A percentile compares a stretch with the other conserved stretches of the same genome.
These are phyloP conservation scores for Pyrus communis DNA, from an alignment of 306 rosid species.

Conservation along the genomic window DNA sequence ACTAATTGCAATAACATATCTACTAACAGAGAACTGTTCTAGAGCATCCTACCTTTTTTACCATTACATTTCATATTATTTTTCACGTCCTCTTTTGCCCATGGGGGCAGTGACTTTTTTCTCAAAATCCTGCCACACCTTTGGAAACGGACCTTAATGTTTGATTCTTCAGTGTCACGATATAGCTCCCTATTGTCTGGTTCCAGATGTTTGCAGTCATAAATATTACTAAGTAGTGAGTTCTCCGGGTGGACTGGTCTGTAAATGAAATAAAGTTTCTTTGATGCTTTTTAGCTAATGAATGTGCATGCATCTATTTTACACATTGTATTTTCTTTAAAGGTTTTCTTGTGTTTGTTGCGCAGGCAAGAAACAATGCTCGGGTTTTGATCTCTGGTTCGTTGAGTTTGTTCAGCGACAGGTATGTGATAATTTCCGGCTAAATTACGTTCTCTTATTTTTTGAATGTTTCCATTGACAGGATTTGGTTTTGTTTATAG, in stretches of 20 bases:
- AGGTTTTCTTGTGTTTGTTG: background rate
- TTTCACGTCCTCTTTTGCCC: background rate
- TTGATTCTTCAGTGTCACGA: background rate
- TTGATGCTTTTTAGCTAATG: background rate
- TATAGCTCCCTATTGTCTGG: background rate
- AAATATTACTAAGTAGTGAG: background rate
- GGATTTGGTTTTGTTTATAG: constrained; percentile 34
- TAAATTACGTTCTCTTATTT: constrained; percentile 4
- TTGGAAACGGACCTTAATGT: background rate
- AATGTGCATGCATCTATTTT: background rate
- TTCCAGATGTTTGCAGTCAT: background rate
- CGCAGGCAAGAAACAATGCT: constrained; percentile 96
- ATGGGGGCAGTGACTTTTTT: background rate
- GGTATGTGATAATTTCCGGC: constrained; percentile 37
- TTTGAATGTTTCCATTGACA: background rate
- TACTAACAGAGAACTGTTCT: background rate
- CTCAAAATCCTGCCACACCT: background rate
- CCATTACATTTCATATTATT: background rate
- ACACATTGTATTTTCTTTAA: background rate
- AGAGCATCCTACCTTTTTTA: background rate
- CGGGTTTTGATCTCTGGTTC: constrained; percentile 92
- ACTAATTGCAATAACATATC: background rate
- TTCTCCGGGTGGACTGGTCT: background rate
- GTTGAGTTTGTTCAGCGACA: constrained; percentile 69
- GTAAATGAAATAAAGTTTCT: background rate